Conservation (phyloP, 805 yeast genomes). For the Saturnispora mendoncae region DNA sequence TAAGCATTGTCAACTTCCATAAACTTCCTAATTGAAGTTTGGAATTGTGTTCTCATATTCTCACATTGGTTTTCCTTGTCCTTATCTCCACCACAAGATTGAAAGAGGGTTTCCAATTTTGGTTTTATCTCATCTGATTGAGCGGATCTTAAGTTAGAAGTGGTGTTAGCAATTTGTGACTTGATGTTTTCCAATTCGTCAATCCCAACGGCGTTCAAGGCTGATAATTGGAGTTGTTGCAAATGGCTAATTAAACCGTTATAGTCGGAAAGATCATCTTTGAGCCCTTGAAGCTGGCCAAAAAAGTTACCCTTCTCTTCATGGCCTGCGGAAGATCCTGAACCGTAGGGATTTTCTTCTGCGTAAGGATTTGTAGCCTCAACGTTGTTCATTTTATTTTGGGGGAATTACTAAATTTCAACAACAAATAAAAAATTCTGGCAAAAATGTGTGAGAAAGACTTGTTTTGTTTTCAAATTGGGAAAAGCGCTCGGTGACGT, state of each 20-base stretch:
- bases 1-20: conserved; percentile 80
- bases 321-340: not conserved
- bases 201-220: conserved; percentile 64
- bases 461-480: no score
- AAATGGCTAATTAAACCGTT: conserved; percentile 60
- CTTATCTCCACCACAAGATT: conserved; percentile 57
- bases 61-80: conserved; percentile 89
- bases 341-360: conserved; percentile 13
- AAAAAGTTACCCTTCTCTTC: conserved; percentile 41
- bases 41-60: conserved; percentile 73
- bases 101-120: conserved; percentile 70
- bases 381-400: not conserved
- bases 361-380: conserved; percentile 9
- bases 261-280: conserved; percentile 61
- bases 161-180: conserved; percentile 67
- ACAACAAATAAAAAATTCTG: not conserved
- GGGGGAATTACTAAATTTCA: not conserved
- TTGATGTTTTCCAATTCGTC: conserved; percentile 62
- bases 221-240: conserved; percentile 59
- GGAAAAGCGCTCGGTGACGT: no score
- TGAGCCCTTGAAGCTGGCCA: conserved; percentile 58
- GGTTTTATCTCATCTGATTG: conserved; percentile 61
- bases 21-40: conserved; percentile 79
- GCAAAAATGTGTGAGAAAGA: no score
- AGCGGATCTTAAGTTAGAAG: conserved; percentile 68